Percentiles rank a stretch among this genome's conserved stretches.
Evolutionary conservation across 2,329 filamentous ascomycete species (phyloP).

Genomic region (Penicillium sp.): DNA sequence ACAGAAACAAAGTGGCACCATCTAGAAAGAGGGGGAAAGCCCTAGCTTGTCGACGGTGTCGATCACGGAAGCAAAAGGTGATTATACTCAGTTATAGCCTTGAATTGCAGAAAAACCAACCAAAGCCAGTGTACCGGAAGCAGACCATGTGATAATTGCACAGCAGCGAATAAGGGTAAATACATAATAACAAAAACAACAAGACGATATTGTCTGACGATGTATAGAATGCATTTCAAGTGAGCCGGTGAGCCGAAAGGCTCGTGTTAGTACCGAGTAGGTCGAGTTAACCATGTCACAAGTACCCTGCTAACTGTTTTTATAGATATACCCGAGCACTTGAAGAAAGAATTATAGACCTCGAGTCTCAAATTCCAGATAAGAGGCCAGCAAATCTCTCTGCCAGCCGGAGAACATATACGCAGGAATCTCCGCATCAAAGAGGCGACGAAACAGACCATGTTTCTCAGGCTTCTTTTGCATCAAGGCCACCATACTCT

Average conservation of each 20-base stretch:
- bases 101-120: not conserved
- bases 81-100: not conserved
- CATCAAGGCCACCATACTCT: not conserved
- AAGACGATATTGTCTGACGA: not conserved
- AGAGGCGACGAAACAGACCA: not conserved
- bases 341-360: slow-evolving; percentile 8
- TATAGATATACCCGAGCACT: slow-evolving; percentile 15
- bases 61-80: slow-evolving; percentile 16
- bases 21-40: slow-evolving; percentile 9
- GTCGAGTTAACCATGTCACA: not conserved
- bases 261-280: slow-evolving; percentile 8
- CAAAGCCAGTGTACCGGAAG: slow-evolving; percentile 9
- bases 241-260: slow-evolving; percentile 10
- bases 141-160: slow-evolving; percentile 16
- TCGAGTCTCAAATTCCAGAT: slow-evolving; percentile 11
- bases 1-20: not conserved
- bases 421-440: not conserved
- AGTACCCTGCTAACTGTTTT: not conserved
- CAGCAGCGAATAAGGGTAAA: slow-evolving; percentile 7
- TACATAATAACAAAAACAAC: not conserved
- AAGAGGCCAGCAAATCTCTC: not conserved
- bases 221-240: slow-evolving; percentile 10
- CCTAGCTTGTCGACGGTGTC: slow-evolving; percentile 14
- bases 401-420: not conserved
- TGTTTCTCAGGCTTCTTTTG: not conserved